Conservation (phyloP, 495 filamentous ascomycete genomes). For the Neurospora hispaniola region DNA sequence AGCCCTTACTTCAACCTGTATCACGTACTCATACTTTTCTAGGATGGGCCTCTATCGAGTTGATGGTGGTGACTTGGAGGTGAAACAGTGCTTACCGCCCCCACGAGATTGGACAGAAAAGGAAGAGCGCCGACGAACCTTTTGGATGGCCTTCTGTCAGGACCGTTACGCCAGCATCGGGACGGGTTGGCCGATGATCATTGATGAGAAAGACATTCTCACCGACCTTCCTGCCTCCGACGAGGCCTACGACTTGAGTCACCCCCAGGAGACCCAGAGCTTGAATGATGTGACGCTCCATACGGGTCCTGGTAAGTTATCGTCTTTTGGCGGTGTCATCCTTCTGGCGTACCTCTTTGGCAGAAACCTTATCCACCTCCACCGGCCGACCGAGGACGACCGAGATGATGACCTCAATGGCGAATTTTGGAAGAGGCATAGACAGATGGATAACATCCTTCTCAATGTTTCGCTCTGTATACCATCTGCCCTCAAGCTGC, state of each 20-base stretch:
- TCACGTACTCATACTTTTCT: slow-evolving; percentile 5
- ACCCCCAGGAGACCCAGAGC: slow-evolving; percentile 55
- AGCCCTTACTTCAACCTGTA: neutral
- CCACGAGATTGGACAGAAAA: slow-evolving; percentile 87
- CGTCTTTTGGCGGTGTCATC: slow-evolving; percentile 70
- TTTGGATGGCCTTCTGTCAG: slow-evolving; percentile 85
- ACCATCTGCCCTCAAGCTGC: slow-evolving; percentile 73
- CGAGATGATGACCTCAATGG: slow-evolving; percentile 83
- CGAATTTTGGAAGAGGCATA: slow-evolving; percentile 91
- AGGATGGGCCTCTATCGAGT: slow-evolving; percentile 81
- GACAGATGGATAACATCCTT: slow-evolving; percentile 80
- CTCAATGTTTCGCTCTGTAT: slow-evolving; percentile 76
- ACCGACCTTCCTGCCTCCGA: slow-evolving; percentile 79
- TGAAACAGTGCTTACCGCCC: slow-evolving; percentile 80
- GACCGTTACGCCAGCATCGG: slow-evolving; percentile 95
- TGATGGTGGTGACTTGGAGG: slow-evolving; percentile 77
- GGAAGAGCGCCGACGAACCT: slow-evolving; percentile 84
- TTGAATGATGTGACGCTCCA: slow-evolving; percentile 65
- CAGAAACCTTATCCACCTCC: slow-evolving; percentile 86
- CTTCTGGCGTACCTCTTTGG: slow-evolving; percentile 85
- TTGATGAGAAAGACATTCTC: slow-evolving; percentile 87
- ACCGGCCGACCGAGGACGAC: slow-evolving; percentile 77
- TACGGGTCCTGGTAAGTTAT: slow-evolving; percentile 56
- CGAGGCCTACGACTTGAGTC: slow-evolving; percentile 76
- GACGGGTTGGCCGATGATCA: slow-evolving; percentile 90